Conservation (phyloP, 345 rosid species). For the Eucalyptus sp. region DNA sequence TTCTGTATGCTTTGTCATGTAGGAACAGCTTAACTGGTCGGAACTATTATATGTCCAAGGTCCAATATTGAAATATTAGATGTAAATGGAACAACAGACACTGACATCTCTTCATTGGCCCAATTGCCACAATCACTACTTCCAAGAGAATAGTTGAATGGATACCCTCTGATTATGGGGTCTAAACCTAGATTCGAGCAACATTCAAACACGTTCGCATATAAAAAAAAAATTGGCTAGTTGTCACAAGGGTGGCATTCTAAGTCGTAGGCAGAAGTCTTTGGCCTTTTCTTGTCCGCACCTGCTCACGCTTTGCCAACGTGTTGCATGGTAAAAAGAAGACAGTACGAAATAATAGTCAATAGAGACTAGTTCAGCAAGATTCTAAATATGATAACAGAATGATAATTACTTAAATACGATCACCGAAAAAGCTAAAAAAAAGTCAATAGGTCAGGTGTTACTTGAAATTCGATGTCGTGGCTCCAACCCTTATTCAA, state of each 20-base stretch:
- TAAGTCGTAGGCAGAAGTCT: not conserved
- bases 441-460: not conserved
- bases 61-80: not conserved
- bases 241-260: not conserved
- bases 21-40: not conserved
- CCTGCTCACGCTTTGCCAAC: not conserved
- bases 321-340: not conserved
- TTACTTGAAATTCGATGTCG: not conserved
- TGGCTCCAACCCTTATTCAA: not conserved
- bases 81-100: not conserved
- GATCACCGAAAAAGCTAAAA: not conserved
- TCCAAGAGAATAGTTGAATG: not conserved
- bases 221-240: not conserved
- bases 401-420: not conserved
- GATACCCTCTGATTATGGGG: not conserved
- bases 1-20: not conserved
- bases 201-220: not conserved
- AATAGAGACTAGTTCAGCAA: not conserved
- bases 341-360: not conserved
- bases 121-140: not conserved
- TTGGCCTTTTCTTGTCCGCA: not conserved
- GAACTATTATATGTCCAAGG: not conserved
- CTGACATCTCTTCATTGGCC: not conserved
- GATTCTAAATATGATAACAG: not conserved
- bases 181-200: not conserved